Evolutionary conservation across 768 basidiomycete genomes (phyloP).

Genomic region (Boletus barrowsii): DNA sequence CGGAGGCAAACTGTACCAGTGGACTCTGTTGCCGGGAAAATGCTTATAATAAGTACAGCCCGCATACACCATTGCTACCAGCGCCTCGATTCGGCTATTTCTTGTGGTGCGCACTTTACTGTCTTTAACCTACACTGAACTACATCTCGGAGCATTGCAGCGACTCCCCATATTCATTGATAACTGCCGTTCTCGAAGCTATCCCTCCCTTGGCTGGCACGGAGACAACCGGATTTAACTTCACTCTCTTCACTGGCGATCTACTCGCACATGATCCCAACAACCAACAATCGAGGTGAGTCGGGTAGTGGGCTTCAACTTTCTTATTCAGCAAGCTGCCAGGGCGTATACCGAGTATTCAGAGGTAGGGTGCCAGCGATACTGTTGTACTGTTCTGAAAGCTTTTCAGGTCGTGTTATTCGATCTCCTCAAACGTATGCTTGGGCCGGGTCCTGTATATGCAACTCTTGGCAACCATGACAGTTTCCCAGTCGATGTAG

Average conservation of each 20-base stretch:
- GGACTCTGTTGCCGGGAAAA: slow-evolving; percentile 64
- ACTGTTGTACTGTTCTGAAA: slow-evolving; percentile 3
- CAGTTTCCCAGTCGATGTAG: slow-evolving; percentile 55
- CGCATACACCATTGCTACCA: slow-evolving; percentile 47
- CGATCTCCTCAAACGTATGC: slow-evolving; percentile 59
- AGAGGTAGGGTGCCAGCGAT: slow-evolving; percentile 43
- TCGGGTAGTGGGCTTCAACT: neutral
- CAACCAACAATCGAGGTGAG: slow-evolving; percentile 59
- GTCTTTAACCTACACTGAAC: neutral
- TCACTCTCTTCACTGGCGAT: slow-evolving; percentile 70
- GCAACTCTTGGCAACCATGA: slow-evolving; percentile 78
- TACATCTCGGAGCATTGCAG: slow-evolving; percentile 28
- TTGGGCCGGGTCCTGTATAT: slow-evolving; percentile 71
- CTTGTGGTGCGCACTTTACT: slow-evolving; percentile 41
- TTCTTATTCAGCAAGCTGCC: neutral
- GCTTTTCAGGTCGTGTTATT: slow-evolving; percentile 53
- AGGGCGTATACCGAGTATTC: slow-evolving; percentile 61
- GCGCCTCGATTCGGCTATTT: slow-evolving; percentile 71
- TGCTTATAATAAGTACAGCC: slow-evolving; percentile 47
- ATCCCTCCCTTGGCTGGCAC: slow-evolving; percentile 68
- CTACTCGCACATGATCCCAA: slow-evolving; percentile 69
- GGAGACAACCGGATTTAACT: slow-evolving; percentile 56
- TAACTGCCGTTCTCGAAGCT: slow-evolving; percentile 56
- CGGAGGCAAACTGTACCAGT: slow-evolving; percentile 70
- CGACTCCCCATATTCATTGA: slow-evolving; percentile 64